These are phyloP conservation scores for Fusarium coffeatum DNA, from an alignment of 2,329 filamentous ascomycete genomes.

Conservation along the genomic window DNA sequence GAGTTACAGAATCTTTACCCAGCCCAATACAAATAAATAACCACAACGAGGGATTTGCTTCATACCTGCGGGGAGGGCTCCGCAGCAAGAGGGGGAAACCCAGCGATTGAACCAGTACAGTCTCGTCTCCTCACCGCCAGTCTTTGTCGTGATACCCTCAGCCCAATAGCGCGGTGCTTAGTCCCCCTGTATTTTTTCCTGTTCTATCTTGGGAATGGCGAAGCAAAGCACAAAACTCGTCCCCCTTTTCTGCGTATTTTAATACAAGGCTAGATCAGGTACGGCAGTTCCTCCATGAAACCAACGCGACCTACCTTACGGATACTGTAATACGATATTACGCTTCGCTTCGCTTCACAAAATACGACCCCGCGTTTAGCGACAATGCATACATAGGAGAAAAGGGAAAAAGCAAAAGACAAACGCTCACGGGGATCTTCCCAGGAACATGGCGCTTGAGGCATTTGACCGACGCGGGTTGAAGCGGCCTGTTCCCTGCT, in stretches of 20 bases:
- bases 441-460: slow-evolving; percentile 34
- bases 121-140: slow-evolving; percentile 37
- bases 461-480: slow-evolving; percentile 37
- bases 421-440: slow-evolving; percentile 33
- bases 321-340: neutral
- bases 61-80: slow-evolving; percentile 33
- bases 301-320: neutral
- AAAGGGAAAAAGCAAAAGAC: slow-evolving; percentile 14
- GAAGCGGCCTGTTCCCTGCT: slow-evolving; percentile 42
- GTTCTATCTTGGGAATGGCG: slow-evolving; percentile 41
- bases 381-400: slow-evolving; percentile 10
- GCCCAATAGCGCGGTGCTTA: slow-evolving; percentile 36
- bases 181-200: slow-evolving; percentile 16
- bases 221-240: slow-evolving; percentile 28
- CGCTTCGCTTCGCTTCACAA: neutral
- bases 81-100: slow-evolving; percentile 16
- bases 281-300: slow-evolving; percentile 25
- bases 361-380: slow-evolving; percentile 46
- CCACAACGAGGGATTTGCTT: slow-evolving; percentile 15
- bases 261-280: slow-evolving; percentile 18
- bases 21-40: slow-evolving; percentile 37
- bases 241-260: neutral
- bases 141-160: slow-evolving; percentile 39
- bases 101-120: neutral
- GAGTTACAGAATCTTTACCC: slow-evolving; percentile 30